These are phyloP conservation scores for Dovyalis caffra DNA, from an alignment of 345 rosid genomes.

Conservation along the genomic window DNA sequence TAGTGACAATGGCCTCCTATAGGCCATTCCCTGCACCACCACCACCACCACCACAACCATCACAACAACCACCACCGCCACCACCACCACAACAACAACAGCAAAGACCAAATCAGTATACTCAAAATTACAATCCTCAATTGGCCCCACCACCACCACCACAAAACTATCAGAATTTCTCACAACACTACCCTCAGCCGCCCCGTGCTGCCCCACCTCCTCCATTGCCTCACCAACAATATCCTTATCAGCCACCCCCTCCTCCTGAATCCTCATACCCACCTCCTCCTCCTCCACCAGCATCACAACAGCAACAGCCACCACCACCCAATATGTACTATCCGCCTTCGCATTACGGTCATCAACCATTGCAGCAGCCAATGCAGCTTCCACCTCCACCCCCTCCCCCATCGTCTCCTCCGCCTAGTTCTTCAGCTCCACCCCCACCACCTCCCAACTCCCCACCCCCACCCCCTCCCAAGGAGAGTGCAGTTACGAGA, in stretches of 20 bases:
- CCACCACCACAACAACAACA: slow-evolving; percentile 20
- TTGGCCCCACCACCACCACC: slow-evolving; percentile 27
- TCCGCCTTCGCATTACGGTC: slow-evolving; percentile 47
- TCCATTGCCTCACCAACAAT: slow-evolving; percentile 38
- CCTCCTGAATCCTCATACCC: slow-evolving; percentile 59
- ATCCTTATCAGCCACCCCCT: slow-evolving; percentile 62
- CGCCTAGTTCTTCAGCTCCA: slow-evolving; percentile 49
- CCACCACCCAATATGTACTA: slow-evolving; percentile 39
- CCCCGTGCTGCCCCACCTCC: slow-evolving; percentile 27
- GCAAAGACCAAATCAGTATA: slow-evolving; percentile 31
- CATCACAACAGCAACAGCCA: slow-evolving; percentile 34
- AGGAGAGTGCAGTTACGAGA: slow-evolving; percentile 45
- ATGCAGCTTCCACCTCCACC: slow-evolving; percentile 54
- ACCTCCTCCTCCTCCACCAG: slow-evolving; percentile 47
- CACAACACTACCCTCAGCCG: slow-evolving; percentile 28
- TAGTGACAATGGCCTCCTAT: slow-evolving; percentile 27
- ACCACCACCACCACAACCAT: slow-evolving; percentile 17
- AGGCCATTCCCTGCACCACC: slow-evolving; percentile 25
- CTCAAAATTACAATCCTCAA: slow-evolving; percentile 23
- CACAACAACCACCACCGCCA: slow-evolving; percentile 25
- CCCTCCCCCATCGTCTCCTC: slow-evolving; percentile 57
- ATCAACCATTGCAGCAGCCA: slow-evolving; percentile 50
- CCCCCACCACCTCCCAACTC: slow-evolving; percentile 95
- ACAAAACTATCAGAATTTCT: slow-evolving; percentile 15
- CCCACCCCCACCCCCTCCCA: slow-evolving; percentile 80